A percentile compares a stretch with the other conserved stretches of the same genome.
phyloP scores from a whole-genome alignment of 1,284 basidiomycete genomes.

The Papiliotrema flavescens region DNA sequence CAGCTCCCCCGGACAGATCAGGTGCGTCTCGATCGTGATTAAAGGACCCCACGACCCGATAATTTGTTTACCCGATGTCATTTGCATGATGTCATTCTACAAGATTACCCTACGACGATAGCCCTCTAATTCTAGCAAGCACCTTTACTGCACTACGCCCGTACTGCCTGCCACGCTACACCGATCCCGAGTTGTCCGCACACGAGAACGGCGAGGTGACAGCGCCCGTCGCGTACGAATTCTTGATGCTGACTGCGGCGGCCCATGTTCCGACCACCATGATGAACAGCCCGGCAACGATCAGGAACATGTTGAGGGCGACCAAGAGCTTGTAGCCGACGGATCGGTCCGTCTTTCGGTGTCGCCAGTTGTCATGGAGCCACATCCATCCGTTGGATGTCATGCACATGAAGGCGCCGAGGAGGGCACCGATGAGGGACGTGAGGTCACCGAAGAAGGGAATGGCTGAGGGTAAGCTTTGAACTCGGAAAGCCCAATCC shows the following conservation, averaged over 20 bases:
- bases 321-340: slow-evolving; percentile 15
- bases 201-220: slow-evolving; percentile 20
- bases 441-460: slow-evolving; percentile 24
- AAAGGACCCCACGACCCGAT: no score
- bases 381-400: slow-evolving; percentile 27
- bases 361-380: slow-evolving; percentile 23
- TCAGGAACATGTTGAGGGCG: slow-evolving; percentile 24
- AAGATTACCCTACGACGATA: no score
- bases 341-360: slow-evolving; percentile 8
- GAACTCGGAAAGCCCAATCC: background rate
- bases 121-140: no score
- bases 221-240: slow-evolving; percentile 7
- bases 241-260: slow-evolving; percentile 21
- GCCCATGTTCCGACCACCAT: slow-evolving; percentile 34
- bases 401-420: slow-evolving; percentile 17
- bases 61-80: no score
- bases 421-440: slow-evolving; percentile 23
- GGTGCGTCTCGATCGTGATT: no score
- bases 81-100: background rate
- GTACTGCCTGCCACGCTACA: background rate
- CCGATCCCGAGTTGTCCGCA: slow-evolving; percentile 18
- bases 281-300: slow-evolving; percentile 26
- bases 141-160: no score
- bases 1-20: no score
- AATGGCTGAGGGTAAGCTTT: slow-evolving; percentile 7